Base-by-base conservation (phyloP, 176 grass and related monocot genomes). In the Pharus latifolius region DNA sequence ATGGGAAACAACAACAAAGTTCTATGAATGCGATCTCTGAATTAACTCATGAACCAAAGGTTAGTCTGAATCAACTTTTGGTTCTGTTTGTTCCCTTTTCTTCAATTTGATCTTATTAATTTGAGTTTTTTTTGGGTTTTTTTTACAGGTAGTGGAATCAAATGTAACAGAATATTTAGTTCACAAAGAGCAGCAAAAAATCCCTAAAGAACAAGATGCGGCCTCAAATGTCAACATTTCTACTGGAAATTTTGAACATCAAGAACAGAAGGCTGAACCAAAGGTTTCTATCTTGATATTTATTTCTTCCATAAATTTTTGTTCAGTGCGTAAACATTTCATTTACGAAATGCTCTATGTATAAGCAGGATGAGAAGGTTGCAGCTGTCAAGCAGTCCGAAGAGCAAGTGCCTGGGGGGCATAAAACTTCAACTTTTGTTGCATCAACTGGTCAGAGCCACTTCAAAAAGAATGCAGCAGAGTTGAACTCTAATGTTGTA, bases 21-120 rank as follows among this genome's bases (percentile, higher is more conserved):
- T 65, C 80, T 29, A 18, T 54, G 3, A 65, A 63, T 84, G 41
- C 60, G 48, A 45, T 45, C 66, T 24, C 28, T 37, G 70, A 76
- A 69, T 78, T 63, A 49, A 83, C 50, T 76, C 67, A 78, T 66
- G 87, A 85, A 83, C 66, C 73, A 41, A 66, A 78, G 79, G 94
- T 98, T 76, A 77, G 72, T 66, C 5, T 52, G 15, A 41, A 24
- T 63, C 61, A 68, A 8, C 40, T 69, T 64, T 12, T 17, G 53
- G 13, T 46, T 60, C 46, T 70, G 14, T 40, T 68, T 58, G 12
- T 15, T 75, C 43, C n/a, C n/a, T 70, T 60, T 48, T 44, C 9
- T 57, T 68, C 11, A 31, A 19, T 64, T 52, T 18, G 3, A 7
- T 24, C 10, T n/a, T 83, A 22, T 15, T 61, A 34, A 13, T 74